Evolutionary conservation across 768 basidiomycete species (phyloP).

Genomic region (Erythrobasidium yunnanense): DNA sequence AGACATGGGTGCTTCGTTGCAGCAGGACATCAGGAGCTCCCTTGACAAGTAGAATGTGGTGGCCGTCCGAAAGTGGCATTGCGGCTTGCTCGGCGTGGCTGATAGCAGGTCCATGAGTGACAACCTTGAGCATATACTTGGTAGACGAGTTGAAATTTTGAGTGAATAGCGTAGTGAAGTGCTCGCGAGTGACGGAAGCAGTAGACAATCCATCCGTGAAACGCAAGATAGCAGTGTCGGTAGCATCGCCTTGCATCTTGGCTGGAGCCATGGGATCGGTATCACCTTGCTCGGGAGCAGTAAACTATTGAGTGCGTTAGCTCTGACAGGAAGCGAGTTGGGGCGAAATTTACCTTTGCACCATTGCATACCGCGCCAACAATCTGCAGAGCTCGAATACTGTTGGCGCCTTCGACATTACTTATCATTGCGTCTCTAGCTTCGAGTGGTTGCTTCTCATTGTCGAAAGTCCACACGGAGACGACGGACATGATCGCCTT

Average conservation of each 20-base stretch:
- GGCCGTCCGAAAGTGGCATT: constrained; percentile 1
- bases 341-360: constrained; percentile 44
- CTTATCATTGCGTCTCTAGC: neutral
- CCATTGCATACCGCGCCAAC: constrained; percentile 51
- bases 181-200: constrained; percentile 30
- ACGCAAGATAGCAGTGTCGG: constrained; percentile 49
- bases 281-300: neutral
- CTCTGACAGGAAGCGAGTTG: neutral
- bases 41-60: constrained; percentile 42
- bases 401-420: neutral
- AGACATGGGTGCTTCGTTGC: constrained; percentile 40
- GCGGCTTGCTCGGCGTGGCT: constrained; percentile 15
- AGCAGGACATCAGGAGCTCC: constrained; percentile 55
- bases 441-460: neutral
- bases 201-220: constrained; percentile 42
- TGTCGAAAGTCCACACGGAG: constrained; percentile 43
- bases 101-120: neutral
- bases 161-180: constrained; percentile 40
- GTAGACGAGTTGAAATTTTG: constrained; percentile 44
- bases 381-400: constrained; percentile 38
- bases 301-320: neutral
- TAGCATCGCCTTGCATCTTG: constrained; percentile 24
- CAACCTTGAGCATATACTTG: constrained; percentile 51
- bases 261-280: neutral
- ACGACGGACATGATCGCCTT: constrained; percentile 54